Evolutionary conservation across 2,329 filamentous ascomycete species (phyloP), one percentile per base, ranked within the genome.

Genomic region (Trichoderma afroharzianum): DNA sequence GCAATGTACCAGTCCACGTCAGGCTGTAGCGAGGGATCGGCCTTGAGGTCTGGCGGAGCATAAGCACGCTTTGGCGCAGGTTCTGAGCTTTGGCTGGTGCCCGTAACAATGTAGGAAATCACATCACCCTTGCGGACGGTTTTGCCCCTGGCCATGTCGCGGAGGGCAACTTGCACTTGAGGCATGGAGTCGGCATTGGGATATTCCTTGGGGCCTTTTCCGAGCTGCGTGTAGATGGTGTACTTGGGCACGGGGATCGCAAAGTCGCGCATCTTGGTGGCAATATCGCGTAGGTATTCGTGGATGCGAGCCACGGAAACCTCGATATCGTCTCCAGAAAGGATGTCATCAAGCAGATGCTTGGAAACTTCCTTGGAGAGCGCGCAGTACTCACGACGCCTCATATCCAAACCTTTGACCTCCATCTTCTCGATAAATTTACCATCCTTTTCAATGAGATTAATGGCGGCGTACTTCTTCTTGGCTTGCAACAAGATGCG

Each of bases 401-500:
- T 94, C 96, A 99, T 99, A 79, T 99, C 96, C 62, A 99, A 88
- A 85, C 96, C 96, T 83, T 99, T 99, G 79, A 99, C 93, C 81
- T 99, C 96, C 82, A 99, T 92, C 83, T 97, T 95, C 80, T 98
- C 95, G 58, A 95, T 86, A 78, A 91, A 97, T 80, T 95, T 97
- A 76, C 94, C 95, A 77, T 97, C 92, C 26, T 93, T 87, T 77
- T 98, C 93, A 7, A 96, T 90, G 80, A 98, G 90, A 80, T 97
- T 98, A 81, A 99, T 93, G 53, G 96, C 96, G 9, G 96, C 96
- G 81, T 99, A 99, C 85, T 99, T 99, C 86, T 99, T 99, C 88
- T 99, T 99, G 33, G 96, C 95, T 79, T 98, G 96, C 15, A 99
- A 86, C 50, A 99, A 84, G 70, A 99, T 92, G 36, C 96, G 92